Evolutionary conservation across 495 filamentous ascomycete species (phyloP).

Genomic region (Penicillium egyptiacum): DNA sequence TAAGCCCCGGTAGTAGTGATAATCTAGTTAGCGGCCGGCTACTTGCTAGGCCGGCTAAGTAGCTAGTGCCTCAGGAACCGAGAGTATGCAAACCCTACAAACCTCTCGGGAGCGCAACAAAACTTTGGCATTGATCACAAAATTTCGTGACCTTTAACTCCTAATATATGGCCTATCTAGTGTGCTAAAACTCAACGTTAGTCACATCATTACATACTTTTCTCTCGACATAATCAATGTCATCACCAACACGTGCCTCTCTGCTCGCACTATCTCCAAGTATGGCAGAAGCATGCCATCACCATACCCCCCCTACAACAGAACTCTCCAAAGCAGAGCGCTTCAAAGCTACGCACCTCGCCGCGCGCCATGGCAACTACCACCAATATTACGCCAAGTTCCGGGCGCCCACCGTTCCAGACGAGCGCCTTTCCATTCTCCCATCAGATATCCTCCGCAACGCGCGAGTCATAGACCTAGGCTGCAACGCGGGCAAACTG

Average conservation of each 20-base stretch:
- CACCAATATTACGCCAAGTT: conserved; percentile 35
- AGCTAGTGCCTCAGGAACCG: conserved; percentile 18
- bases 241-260: conserved; percentile 12
- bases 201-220: conserved; percentile 15
- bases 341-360: conserved; percentile 36
- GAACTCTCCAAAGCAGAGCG: conserved; percentile 32
- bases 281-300: conserved; percentile 27
- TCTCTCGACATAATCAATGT: conserved; percentile 18
- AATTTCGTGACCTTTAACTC: conserved; percentile 20
- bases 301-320: conserved; percentile 18
- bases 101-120: conserved; percentile 9
- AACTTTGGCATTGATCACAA: conserved; percentile 17
- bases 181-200: conserved; percentile 14
- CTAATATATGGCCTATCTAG: conserved; percentile 16
- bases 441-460: conserved; percentile 30
- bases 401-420: conserved; percentile 28
- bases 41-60: background rate
- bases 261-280: conserved; percentile 17
- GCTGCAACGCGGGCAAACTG: conserved; percentile 33
- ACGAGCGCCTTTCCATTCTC: conserved; percentile 33
- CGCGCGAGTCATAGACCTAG: conserved; percentile 32
- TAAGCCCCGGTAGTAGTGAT: too few species aligned
- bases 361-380: conserved; percentile 33
- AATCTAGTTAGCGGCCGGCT: too few species aligned
- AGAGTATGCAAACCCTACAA: conserved; percentile 25